Evolutionary conservation across 331 rosid genomes (phyloP), one percentile per base, ranked within the genome.

Genomic region (Stylosanthes scabra): DNA sequence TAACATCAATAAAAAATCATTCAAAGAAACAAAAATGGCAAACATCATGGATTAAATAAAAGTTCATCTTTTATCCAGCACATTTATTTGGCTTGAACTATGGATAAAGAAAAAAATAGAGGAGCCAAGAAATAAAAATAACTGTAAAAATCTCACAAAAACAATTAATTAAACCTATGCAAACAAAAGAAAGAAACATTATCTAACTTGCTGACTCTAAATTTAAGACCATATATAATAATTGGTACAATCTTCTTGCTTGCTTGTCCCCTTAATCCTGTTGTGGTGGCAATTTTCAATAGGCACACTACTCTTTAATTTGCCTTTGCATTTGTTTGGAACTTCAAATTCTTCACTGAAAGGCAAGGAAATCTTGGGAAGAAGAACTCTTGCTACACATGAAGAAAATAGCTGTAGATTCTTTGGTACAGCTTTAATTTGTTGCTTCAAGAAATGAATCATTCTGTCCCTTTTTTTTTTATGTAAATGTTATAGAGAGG

Each of bases 11-110:
- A 62, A 80, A 44, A 44, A 69, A 74, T 20, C 69, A 81, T 83
- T 88, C 49, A 74, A 54, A 66, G 63, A 59, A 46, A 74, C 46
- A 66, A 8, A 57, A 10, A 71, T 71, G 37, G 59, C 44, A 59
- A 59, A 64, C 69, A 62, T 42, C 59, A 40, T 72, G 81, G 39
- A 84, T 81, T 84, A 81, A 84, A 82, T 84, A 81, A 84, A 82
- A 83, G 70, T 74, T 72, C 86, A 80, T 60, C 72, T 66, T 75
- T 80, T 63, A 74, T 63, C 72, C 81, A 75, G 63, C 65, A 75
- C 54, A 63, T 86, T 80, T 80, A 83, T 81, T 83, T 63, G 86
- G 72, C 71, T 63, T 79, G 81, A 84, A 54, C 90, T 74, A 79
- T 62, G 79, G 60, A 82, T 65, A 68, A 78, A 81, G 39, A 34